Conservation (phyloP, 345 rosid genomes). For the Trapa bicornis region DNA sequence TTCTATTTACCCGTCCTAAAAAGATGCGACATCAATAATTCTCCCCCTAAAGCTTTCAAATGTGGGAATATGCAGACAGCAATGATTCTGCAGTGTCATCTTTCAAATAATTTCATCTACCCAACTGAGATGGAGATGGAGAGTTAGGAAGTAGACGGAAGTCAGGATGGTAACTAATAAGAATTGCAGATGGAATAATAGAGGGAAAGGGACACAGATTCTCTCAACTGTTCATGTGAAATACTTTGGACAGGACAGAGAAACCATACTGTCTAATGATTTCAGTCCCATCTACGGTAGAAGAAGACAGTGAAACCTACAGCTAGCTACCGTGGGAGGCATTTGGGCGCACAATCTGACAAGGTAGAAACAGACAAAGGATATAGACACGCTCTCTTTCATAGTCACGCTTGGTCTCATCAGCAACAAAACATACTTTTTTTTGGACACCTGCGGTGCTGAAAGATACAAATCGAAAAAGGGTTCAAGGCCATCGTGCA, state of each 20-base stretch:
- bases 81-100: too few relatives aligned
- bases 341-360: background rate
- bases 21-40: constrained; percentile 3
- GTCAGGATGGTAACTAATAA: too few relatives aligned
- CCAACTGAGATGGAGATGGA: too few relatives aligned
- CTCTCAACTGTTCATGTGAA: background rate
- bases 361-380: background rate
- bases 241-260: constrained; percentile 1
- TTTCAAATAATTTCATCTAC: too few relatives aligned
- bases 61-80: background rate
- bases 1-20: background rate
- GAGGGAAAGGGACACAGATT: background rate
- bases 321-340: background rate
- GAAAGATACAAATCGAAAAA: background rate
- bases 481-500: background rate
- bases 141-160: too few relatives aligned
- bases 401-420: background rate
- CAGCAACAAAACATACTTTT: background rate
- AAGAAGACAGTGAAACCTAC: background rate
- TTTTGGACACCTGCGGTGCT: background rate
- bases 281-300: background rate
- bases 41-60: constrained; percentile 2
- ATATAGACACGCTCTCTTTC: background rate
- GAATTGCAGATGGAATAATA: background rate
- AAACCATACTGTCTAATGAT: background rate